A percentile compares a stretch with the other conserved stretches of the same genome.
Evolutionary conservation across 148 eudicot species (phyloP).

Genomic region (Fagopyrum tataricum): DNA sequence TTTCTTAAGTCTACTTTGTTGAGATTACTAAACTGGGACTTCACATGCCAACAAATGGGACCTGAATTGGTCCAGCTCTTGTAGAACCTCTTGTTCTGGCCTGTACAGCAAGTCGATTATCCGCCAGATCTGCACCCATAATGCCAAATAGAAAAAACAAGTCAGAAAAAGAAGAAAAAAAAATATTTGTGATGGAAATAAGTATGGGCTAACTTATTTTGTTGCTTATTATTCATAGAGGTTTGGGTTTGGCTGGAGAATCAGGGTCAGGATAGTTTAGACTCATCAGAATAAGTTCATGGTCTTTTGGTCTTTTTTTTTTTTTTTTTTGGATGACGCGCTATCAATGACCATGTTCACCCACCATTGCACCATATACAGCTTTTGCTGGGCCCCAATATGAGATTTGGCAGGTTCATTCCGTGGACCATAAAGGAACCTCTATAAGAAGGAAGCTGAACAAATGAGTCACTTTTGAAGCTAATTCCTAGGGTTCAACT

Average conservation of each 20-base stretch:
- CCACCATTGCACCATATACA: too few relatives aligned
- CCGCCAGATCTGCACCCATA: constrained; percentile 80
- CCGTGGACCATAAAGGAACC: too few relatives aligned
- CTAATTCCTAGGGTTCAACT: too few relatives aligned
- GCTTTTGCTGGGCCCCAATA: too few relatives aligned
- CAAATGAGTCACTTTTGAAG: too few relatives aligned
- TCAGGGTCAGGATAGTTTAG: too few relatives aligned
- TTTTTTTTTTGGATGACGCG: too few relatives aligned
- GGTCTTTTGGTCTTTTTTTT: too few relatives aligned
- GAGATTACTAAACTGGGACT: constrained; percentile 3
- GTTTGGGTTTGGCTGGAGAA: not conserved
- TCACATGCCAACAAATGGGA: constrained; percentile 37
- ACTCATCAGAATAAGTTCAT: too few relatives aligned
- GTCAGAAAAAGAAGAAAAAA: not conserved
- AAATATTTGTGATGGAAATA: not conserved
- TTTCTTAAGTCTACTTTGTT: constrained; percentile 1
- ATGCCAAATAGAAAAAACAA: not conserved
- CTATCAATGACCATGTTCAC: too few relatives aligned
- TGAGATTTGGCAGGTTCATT: too few relatives aligned
- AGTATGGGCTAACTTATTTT: not conserved
- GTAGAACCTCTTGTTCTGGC: constrained; percentile 76
- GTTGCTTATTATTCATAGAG: not conserved
- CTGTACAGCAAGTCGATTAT: constrained; percentile 82
- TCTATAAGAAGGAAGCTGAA: too few relatives aligned
- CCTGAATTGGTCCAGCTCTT: constrained; percentile 72